phyloP scores from a whole-genome alignment of 2,329 filamentous ascomycete genomes.

The Diaporthe sp. region DNA sequence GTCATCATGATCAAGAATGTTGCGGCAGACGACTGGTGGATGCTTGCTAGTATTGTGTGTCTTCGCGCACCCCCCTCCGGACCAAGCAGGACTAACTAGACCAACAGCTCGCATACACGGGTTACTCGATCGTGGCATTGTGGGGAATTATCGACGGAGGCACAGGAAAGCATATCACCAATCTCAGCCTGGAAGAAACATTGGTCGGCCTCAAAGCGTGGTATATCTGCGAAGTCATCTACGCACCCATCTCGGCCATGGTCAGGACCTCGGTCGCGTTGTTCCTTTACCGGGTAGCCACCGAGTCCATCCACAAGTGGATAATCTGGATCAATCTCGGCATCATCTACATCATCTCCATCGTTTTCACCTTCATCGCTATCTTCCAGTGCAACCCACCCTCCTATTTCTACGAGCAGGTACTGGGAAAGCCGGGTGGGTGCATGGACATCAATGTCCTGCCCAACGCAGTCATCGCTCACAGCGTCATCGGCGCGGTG shows the following conservation, averaged over 20 bases:
- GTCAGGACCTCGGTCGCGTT: constrained; percentile 58
- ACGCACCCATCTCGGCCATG: constrained; percentile 56
- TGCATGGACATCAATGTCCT: constrained; percentile 59
- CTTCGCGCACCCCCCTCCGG: neutral
- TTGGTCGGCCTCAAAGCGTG: constrained; percentile 51
- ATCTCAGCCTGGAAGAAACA: constrained; percentile 45
- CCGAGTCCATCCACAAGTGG: constrained; percentile 50
- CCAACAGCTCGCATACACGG: constrained; percentile 53
- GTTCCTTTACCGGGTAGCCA: constrained; percentile 57
- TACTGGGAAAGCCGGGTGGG: constrained; percentile 52
- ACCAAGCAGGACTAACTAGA: constrained; percentile 21
- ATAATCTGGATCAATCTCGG: constrained; percentile 51
- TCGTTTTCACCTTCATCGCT: constrained; percentile 60
- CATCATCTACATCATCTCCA: constrained; percentile 56
- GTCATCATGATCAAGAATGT: constrained; percentile 58
- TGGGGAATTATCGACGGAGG: constrained; percentile 51
- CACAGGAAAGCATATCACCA: constrained; percentile 46
- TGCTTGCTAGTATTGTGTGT: constrained; percentile 60
- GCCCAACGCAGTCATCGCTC: constrained; percentile 58
- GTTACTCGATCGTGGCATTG: constrained; percentile 51
- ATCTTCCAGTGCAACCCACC: constrained; percentile 65
- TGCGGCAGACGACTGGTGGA: constrained; percentile 62
- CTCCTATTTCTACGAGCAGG: constrained; percentile 63
- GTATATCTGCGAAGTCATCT: constrained; percentile 58
- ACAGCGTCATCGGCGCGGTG: constrained; percentile 60